A percentile compares a stretch with the other conserved stretches of the same genome.
These are phyloP conservation scores for Agaricus sinodeliciosus DNA, from an alignment of 768 basidiomycete genomes.

Conservation along the genomic window DNA sequence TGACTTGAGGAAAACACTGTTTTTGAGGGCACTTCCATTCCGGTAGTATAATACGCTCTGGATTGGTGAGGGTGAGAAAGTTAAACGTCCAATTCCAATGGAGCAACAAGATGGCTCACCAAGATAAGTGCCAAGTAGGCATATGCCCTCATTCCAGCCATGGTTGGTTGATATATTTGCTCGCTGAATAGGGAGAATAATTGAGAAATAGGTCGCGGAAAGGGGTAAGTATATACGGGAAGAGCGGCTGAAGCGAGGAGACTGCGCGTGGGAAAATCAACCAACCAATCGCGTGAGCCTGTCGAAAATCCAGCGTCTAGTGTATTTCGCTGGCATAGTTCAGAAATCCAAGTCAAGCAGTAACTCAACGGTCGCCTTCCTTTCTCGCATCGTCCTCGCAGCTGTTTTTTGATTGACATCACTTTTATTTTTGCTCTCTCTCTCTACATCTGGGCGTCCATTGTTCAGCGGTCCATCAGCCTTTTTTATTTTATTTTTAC, in stretches of 20 bases:
- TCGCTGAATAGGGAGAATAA: background rate
- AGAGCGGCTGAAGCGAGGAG: background rate
- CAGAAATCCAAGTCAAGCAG: no score
- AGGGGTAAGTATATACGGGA: background rate
- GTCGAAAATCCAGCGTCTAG: no score
- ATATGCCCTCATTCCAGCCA: constrained; percentile 2
- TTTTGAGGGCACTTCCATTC: constrained; percentile 32
- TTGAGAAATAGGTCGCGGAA: background rate
- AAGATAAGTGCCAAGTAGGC: background rate
- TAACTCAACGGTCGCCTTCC: no score
- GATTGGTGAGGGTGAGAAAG: background rate
- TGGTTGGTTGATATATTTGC: background rate
- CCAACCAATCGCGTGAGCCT: no score
- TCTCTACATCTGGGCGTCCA: no score
- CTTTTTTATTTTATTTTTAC: no score
- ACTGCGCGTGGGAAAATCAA: constrained; percentile 4
- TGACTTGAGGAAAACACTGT: constrained; percentile 35
- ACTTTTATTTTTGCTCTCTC: no score
- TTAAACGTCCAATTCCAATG: background rate
- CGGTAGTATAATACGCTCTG: constrained; percentile 42
- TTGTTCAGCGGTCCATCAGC: no score
- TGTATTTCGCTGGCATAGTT: no score
- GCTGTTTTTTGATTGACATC: no score
- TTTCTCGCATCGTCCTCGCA: no score
- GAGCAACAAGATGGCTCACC: background rate